Evolutionary conservation across 306 rosid species (phyloP), one percentile per base, ranked within the genome.

Genomic region (Castanea crenata): DNA sequence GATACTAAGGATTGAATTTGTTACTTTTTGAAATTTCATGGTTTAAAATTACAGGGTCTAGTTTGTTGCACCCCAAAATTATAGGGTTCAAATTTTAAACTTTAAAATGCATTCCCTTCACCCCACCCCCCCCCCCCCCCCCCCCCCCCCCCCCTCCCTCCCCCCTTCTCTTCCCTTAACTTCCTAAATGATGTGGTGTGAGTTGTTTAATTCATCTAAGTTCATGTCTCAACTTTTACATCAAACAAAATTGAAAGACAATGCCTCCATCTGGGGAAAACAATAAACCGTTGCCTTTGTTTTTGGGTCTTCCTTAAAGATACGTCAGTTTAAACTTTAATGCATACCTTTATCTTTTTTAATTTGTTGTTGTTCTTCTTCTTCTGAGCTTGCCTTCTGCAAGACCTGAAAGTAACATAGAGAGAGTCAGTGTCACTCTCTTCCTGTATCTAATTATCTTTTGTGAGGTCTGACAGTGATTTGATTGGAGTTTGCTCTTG

Each of bases 341-440:
- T 41, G 44, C 86, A 14, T 20, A 90, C 97, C 95, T 90, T 70
- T 86, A 81, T 19, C 78, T 72, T 86, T 70, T 52, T 55, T 78
- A 69, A 54, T 38, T 62, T 73, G 69, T 69, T 76, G 85, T 20
- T 73, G 69, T 69, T 76, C 83, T n/a, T 83, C 84, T 81, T 79
- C 90, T 73, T 85, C 88, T 32, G 76, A 82, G 83, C 78, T 83
- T 74, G 79, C 79, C 35, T 79, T 78, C 71, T 87, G 87, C 68
- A 95, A 88, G 80, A 87, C 83, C 96, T 91, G 85, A 84, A 86
- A 71, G 55, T 71, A 80, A 54, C 76, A 73, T 23, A 69, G 74
- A 80, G 11, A 76, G 61, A 16, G 76, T 89, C 49, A 85, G 35
- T 44, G n/a, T 41, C 56, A 41, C 55, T 69, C 0, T 59, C 75